Conservation (phyloP, 2,329 filamentous ascomycete genomes). For the Curvularia spicifera region DNA sequence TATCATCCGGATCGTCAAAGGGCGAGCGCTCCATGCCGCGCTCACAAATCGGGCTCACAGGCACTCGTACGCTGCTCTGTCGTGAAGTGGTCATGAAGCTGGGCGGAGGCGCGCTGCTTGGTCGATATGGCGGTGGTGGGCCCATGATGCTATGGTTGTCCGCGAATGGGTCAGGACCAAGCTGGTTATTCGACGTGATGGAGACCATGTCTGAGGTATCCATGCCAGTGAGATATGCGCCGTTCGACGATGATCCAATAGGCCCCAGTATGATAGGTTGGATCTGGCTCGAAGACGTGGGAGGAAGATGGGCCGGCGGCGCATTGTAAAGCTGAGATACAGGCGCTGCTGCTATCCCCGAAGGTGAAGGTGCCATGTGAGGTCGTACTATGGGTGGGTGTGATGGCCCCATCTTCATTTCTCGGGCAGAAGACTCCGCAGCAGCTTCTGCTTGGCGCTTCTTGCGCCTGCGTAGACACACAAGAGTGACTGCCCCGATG, state of each 20-base stretch:
- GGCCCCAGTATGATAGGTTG: conserved; percentile 47
- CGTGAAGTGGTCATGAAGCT: conserved; percentile 41
- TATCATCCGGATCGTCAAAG: conserved; percentile 45
- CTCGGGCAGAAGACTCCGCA: conserved; percentile 19
- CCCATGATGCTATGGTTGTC: conserved; percentile 40
- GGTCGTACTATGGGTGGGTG: conserved; percentile 18
- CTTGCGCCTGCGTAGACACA: conserved; percentile 42
- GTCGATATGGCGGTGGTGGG: conserved; percentile 48
- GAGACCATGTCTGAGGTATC: conserved; percentile 49
- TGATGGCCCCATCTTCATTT: conserved; percentile 37
- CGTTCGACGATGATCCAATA: conserved; percentile 38
- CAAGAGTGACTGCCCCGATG: conserved; percentile 32
- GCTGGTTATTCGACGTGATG: conserved; percentile 31
- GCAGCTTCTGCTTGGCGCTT: conserved; percentile 25
- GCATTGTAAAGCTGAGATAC: conserved; percentile 24
- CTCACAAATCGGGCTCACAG: conserved; percentile 22
- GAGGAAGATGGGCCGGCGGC: conserved; percentile 25
- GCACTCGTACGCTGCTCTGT: conserved; percentile 40
- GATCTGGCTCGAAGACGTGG: conserved; percentile 24
- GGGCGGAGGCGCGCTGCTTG: conserved; percentile 38
- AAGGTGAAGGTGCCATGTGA: conserved; percentile 30
- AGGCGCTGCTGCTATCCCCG: conserved; percentile 5
- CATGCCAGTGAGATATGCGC: conserved; percentile 48
- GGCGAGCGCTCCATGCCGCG: conserved; percentile 39
- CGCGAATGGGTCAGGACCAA: conserved; percentile 40